Evolutionary conservation across 441 rosid species (phyloP).

Genomic region (Capsella rubella): DNA sequence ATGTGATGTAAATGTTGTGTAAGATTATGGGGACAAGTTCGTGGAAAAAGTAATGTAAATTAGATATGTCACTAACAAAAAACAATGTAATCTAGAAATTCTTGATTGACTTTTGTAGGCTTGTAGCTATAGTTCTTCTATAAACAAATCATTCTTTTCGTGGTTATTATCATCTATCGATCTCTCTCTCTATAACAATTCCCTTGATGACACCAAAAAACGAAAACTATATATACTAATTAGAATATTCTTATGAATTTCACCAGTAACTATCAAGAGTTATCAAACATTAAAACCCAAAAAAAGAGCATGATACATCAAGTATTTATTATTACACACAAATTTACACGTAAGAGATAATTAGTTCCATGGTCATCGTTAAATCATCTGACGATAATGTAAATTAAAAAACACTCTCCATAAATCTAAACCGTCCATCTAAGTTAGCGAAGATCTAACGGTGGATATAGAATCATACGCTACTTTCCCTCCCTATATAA

Average conservation of each 20-base stretch:
- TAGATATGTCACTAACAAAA: not conserved
- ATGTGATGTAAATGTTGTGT: not conserved
- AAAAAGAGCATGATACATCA: not conserved
- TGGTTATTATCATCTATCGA: no score
- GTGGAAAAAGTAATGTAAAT: conserved; percentile 3
- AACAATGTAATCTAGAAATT: not conserved
- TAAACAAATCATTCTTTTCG: not conserved
- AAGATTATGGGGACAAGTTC: not conserved
- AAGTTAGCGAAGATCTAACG: conserved; percentile 32
- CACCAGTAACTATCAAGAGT: conserved; percentile 29
- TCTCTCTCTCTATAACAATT: no score
- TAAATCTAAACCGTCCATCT: conserved; percentile 20
- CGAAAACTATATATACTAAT: not conserved
- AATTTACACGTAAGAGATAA: conserved; percentile 27
- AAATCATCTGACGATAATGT: conserved; percentile 13
- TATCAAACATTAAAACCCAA: not conserved
- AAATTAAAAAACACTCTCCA: conserved; percentile 16
- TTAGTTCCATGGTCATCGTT: conserved; percentile 29
- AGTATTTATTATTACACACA: conserved; percentile 25
- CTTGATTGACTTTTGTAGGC: conserved; percentile 1
- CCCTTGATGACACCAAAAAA: no score
- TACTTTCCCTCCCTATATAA: conserved; percentile 37
- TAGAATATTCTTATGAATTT: conserved; percentile 1
- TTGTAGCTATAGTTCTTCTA: not conserved
- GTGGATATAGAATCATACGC: not conserved